Conservation (phyloP, 2,329 filamentous ascomycete genomes). For the Phoma sp. region DNA sequence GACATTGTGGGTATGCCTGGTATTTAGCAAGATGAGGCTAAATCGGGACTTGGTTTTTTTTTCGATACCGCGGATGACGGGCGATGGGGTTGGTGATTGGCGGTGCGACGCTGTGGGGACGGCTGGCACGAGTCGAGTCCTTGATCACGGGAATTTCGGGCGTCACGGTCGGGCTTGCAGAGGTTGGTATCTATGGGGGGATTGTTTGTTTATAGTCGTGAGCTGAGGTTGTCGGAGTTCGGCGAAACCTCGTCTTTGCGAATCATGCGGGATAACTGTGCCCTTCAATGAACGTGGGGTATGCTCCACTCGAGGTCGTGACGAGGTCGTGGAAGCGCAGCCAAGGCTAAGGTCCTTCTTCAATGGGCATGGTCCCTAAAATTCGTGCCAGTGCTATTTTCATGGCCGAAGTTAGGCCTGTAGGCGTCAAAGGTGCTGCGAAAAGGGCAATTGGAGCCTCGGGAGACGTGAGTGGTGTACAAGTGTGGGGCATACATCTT, state of each 20-base stretch:
- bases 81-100: constrained; percentile 10
- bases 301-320: constrained; percentile 26
- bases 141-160: constrained; percentile 7
- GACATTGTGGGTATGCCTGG: constrained; percentile 20
- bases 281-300: constrained; percentile 26
- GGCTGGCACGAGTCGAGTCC: constrained; percentile 10
- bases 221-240: constrained; percentile 36
- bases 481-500: neutral
- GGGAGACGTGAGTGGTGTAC: neutral
- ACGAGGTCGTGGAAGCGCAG: constrained; percentile 22
- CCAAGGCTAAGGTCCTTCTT: constrained; percentile 39
- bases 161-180: neutral
- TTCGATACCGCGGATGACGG: constrained; percentile 16
- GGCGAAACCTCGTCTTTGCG: constrained; percentile 35
- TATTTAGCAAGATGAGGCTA: constrained; percentile 12
- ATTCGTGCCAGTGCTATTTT: constrained; percentile 24
- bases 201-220: constrained; percentile 26
- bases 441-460: constrained; percentile 2
- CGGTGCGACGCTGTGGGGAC: constrained; percentile 19
- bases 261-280: constrained; percentile 34
- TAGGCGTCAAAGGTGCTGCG: neutral
- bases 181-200: neutral
- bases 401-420: neutral
- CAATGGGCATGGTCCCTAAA: constrained; percentile 30
- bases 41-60: constrained; percentile 1